Evolutionary conservation across 1,284 basidiomycete genomes (phyloP), one percentile per base, ranked within the genome.

Genomic region (Irpex rosettiformis): DNA sequence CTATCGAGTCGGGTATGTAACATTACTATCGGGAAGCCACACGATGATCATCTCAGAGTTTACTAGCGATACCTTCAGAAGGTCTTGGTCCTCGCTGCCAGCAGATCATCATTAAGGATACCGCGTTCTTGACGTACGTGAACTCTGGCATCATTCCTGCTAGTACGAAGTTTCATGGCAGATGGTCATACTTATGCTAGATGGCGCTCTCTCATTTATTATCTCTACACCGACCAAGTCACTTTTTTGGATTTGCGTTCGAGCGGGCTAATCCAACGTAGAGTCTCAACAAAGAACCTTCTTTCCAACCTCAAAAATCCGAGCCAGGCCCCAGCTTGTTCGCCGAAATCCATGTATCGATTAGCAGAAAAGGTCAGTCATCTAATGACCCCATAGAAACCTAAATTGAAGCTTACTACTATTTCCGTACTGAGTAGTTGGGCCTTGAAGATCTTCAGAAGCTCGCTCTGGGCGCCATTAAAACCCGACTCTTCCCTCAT

Each of bases 281-380:
- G 25, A 28, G 53, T 56, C 25, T 8, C 30, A 13, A 55, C 54
- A 10, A 61, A 62, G 8, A 29, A 64, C 28, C 40, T 58, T 48
- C 24, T 37, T 52, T 8, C 37, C n/a, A 57, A 57, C 13, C 11
- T 40, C 7, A 40, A 37, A 13, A 33, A n/a, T 18, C n/a, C 56
- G 25, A 13, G 25, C n/a, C 13, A 25, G 6, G 27, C 18, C 3
- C 68, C 65, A 13, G 58, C 58, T 2, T 69, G 66, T 52, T 69
- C 68, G 6, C 66, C 68, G 1, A 68, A 69, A 54, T 68, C 66
- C 3, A 67, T 67, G 60, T 69, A 65, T 33, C 64, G 68, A 1
- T 47, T 69, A 0, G 68, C 66, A 8, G 68, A 69, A 29, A 62
- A 58, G 28, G 68, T 69, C 22, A 16, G 62, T 43, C 33, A 6